Conservation (phyloP, 2,329 filamentous ascomycete species). For the Neonectria ditissima region DNA sequence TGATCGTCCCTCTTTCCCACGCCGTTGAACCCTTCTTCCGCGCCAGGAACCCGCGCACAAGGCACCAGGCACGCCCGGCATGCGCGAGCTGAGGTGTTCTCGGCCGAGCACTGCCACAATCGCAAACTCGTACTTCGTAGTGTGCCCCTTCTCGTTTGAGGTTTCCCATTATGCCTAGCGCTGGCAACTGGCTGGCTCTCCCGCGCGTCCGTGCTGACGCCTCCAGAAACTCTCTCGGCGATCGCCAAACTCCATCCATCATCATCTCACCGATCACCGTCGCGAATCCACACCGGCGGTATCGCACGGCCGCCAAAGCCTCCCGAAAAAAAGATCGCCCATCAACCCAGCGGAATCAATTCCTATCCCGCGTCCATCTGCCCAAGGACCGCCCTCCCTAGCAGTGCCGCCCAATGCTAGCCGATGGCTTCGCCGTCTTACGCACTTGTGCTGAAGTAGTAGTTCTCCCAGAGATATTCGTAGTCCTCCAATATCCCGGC, state of each 20-base stretch:
- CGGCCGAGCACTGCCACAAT: conserved; percentile 43
- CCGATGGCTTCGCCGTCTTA: conserved; percentile 11
- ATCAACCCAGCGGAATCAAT: conserved; percentile 8
- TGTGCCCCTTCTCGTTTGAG: conserved; percentile 11
- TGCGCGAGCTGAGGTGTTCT: conserved; percentile 31
- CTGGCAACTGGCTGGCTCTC: neutral
- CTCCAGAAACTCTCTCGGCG: conserved; percentile 1
- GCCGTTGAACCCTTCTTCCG: conserved; percentile 1
- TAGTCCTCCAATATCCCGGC: conserved; percentile 94
- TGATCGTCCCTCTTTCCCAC: conserved; percentile 5
- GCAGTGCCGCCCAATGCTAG: neutral
- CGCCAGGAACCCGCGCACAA: conserved; percentile 5
- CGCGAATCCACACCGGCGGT: neutral
- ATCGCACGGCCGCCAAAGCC: conserved; percentile 6
- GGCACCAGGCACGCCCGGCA: conserved; percentile 6
- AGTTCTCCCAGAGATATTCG: conserved; percentile 97
- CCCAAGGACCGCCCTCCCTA: neutral
- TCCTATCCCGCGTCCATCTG: conserved; percentile 2
- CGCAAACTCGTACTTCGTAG: conserved; percentile 26
- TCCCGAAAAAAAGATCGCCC: conserved; percentile 8
- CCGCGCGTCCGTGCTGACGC: conserved; percentile 13
- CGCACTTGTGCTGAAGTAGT: conserved; percentile 82
- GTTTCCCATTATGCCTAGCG: conserved; percentile 2
- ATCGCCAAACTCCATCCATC: conserved; percentile 11
- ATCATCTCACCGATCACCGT: conserved; percentile 5